Evolutionary conservation across 1,139 yeast genomes (phyloP).

Genomic region (Diutina ranongensis): DNA sequence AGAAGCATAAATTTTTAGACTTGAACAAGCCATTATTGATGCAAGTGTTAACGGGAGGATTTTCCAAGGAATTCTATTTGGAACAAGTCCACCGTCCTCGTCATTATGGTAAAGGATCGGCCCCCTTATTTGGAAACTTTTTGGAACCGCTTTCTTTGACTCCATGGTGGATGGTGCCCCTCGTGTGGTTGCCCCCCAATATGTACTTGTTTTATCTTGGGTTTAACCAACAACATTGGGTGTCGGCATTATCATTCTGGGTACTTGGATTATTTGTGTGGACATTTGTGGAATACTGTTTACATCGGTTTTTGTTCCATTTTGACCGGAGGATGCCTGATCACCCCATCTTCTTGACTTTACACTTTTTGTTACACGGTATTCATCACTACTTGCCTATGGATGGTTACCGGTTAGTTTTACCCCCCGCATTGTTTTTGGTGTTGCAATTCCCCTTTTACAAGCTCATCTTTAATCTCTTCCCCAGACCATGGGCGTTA

Average conservation of each 20-base stretch:
- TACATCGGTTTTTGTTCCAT: conserved; percentile 92
- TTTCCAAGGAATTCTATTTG: conserved; percentile 78
- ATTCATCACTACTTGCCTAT: conserved; percentile 95
- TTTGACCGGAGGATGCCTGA: conserved; percentile 80
- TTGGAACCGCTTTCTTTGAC: conserved; percentile 37
- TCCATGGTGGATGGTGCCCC: conserved; percentile 67
- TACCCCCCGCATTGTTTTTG: conserved; percentile 83
- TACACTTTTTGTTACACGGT: conserved; percentile 89
- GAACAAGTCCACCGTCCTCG: conserved; percentile 97
- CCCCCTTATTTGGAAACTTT: conserved; percentile 51
- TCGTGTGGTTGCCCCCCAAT: conserved; percentile 79
- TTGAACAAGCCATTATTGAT: conserved; percentile 66
- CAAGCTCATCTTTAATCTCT: conserved; percentile 23
- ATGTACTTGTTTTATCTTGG: conserved; percentile 34
- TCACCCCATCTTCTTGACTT: conserved; percentile 56
- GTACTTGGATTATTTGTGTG: conserved; percentile 69
- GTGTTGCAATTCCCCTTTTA: conserved; percentile 35
- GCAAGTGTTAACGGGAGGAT: conserved; percentile 67
- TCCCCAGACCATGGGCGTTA: conserved; percentile 38
- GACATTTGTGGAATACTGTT: conserved; percentile 79
- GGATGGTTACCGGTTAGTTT: conserved; percentile 86
- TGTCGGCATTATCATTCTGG: conserved; percentile 33
- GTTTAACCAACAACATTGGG: conserved; percentile 20
- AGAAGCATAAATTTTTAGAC: conserved; percentile 78
- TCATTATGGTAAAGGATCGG: conserved; percentile 74